Conservation (phyloP, 768 basidiomycete genomes). For the Dacryopinax primogenitus region DNA sequence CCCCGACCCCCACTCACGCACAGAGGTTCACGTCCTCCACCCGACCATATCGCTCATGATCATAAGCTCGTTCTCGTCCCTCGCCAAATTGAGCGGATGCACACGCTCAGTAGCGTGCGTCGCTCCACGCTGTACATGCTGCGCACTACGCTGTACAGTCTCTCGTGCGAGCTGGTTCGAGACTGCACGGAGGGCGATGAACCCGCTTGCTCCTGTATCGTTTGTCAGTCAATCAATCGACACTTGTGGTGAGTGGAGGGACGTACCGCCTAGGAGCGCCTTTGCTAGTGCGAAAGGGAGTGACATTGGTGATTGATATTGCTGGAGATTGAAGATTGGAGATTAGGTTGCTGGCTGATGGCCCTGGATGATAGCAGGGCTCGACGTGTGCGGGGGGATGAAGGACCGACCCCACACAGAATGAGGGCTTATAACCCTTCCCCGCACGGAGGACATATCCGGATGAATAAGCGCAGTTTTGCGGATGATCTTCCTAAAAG, state of each 20-base stretch:
- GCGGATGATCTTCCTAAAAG: too few species aligned
- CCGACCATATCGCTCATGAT: background rate
- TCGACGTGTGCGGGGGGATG: too few species aligned
- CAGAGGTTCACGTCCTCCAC: background rate
- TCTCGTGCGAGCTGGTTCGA: background rate
- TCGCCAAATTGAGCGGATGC: background rate
- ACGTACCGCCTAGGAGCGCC: background rate
- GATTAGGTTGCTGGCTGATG: too few species aligned
- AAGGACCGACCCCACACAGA: too few species aligned
- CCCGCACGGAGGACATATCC: too few species aligned
- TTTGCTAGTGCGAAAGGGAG: background rate
- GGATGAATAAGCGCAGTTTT: too few species aligned
- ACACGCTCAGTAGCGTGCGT: background rate
- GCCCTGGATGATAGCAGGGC: too few species aligned
- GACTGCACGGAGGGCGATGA: background rate
- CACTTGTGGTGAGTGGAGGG: background rate
- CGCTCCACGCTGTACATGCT: background rate
- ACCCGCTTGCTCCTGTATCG: background rate
- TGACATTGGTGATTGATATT: too few species aligned
- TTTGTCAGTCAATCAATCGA: background rate
- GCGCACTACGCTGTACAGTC: background rate
- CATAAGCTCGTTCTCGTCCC: background rate
- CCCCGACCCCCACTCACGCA: background rate
- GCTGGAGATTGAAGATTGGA: too few species aligned
- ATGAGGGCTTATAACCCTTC: too few species aligned